Evolutionary conservation across 192 early-diverging fungal genomes (phyloP).

Genomic region (Podila clonocystis): DNA sequence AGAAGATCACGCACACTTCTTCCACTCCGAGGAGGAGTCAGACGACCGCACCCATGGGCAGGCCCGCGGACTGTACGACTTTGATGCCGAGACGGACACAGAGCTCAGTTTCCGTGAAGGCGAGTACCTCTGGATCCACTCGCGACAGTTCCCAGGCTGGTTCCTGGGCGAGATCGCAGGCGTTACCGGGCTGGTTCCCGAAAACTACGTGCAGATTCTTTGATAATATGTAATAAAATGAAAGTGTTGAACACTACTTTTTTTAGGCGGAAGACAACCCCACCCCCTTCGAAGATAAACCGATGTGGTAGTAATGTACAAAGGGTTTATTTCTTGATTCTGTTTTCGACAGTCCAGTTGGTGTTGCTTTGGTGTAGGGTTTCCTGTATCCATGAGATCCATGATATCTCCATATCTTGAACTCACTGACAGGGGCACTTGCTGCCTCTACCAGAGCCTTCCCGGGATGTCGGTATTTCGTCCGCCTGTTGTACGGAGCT

Average conservation of each 20-base stretch:
- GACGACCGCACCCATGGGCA: conserved; percentile 55
- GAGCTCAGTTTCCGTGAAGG: conserved; percentile 75
- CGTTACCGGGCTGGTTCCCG: conserved; percentile 78
- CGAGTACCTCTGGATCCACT: conserved; percentile 72
- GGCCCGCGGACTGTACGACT: conserved; percentile 78
- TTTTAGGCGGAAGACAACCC: too few species aligned
- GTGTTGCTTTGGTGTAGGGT: too few species aligned
- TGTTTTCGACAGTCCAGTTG: too few species aligned
- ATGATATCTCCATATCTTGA: too few species aligned
- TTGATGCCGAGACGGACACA: conserved; percentile 73
- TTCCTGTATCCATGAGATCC: too few species aligned
- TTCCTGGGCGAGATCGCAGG: conserved; percentile 72
- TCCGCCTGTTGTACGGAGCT: conserved; percentile 5
- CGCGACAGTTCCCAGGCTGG: conserved; percentile 81
- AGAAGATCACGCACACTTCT: conserved; percentile 7
- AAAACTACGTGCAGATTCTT: conserved; percentile 77
- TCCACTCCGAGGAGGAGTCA: not conserved
- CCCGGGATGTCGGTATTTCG: conserved; percentile 32
- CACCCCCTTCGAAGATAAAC: too few species aligned
- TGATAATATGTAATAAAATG: not conserved
- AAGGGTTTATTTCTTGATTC: too few species aligned
- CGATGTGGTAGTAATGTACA: too few species aligned
- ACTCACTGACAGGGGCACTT: not conserved
- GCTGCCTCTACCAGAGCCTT: conserved; percentile 13
- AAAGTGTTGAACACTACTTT: too few species aligned